Conservation (phyloP, 306 rosid species). For the Calophaca sinica region DNA sequence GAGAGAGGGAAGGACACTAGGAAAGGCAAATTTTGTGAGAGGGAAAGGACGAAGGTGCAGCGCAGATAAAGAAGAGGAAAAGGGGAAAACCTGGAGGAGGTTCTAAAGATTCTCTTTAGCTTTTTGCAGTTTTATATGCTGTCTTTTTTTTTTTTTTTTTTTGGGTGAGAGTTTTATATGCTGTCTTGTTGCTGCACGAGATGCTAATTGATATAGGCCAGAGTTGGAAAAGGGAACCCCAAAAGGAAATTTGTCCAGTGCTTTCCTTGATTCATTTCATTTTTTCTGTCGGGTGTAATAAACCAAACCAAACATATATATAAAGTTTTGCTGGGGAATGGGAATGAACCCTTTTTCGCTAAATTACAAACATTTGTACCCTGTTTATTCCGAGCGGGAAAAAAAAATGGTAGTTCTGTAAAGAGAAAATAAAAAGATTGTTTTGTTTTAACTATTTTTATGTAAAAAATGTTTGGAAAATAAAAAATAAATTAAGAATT, state of each 20-base stretch:
- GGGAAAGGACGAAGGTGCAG: constrained; percentile 49
- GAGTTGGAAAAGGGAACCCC: not conserved
- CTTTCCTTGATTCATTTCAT: constrained; percentile 25
- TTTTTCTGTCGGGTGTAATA: constrained; percentile 24
- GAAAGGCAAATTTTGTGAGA: constrained; percentile 41
- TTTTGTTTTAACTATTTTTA: too few relatives aligned
- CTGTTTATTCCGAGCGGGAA: not conserved
- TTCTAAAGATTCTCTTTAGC: constrained; percentile 57
- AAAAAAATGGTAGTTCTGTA: too few relatives aligned
- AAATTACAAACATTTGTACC: constrained; percentile 19
- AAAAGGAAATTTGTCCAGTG: constrained; percentile 8
- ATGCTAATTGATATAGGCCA: constrained; percentile 20
- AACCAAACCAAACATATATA: not conserved
- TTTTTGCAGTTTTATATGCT: constrained; percentile 48
- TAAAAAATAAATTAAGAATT: too few relatives aligned
- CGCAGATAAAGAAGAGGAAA: not conserved
- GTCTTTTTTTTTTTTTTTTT: too few relatives aligned
- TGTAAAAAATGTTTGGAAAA: too few relatives aligned
- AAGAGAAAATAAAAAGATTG: too few relatives aligned
- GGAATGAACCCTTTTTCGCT: constrained; percentile 7
- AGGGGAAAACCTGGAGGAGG: constrained; percentile 29
- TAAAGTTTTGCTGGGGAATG: not conserved
- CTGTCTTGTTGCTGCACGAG: constrained; percentile 44
- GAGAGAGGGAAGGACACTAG: not conserved
- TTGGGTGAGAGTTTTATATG: constrained; percentile 43